phyloP scores from a whole-genome alignment of 75 land plant species.

The Sequoia sempervirens region DNA sequence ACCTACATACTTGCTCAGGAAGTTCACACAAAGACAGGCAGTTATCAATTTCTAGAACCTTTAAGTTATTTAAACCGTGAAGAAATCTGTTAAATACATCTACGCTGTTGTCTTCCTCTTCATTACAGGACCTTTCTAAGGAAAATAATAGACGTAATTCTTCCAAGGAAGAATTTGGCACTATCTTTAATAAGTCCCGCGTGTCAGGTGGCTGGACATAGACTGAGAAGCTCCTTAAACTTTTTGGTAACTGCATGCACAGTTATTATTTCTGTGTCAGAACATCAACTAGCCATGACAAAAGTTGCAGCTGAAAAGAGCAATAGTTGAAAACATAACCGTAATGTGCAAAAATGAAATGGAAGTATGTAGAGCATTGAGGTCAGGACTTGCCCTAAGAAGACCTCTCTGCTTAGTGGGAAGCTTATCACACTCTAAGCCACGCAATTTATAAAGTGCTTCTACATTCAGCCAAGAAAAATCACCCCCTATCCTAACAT shows the following conservation, averaged over 20 bases:
- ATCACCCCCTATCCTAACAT: background rate
- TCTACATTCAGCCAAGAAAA: background rate
- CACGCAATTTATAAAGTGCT: background rate
- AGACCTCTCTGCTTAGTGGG: background rate
- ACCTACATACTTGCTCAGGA: no score
- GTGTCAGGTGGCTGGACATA: accelerated
- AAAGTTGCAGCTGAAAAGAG: background rate
- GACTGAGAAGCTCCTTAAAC: background rate
- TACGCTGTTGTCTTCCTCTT: no score
- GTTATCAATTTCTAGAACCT: no score
- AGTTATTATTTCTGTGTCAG: background rate
- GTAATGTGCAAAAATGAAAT: background rate
- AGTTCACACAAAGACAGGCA: no score
- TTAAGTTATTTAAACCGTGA: no score
- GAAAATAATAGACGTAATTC: background rate
- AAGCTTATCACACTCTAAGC: background rate
- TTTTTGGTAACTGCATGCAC: background rate
- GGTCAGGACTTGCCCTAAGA: no score
- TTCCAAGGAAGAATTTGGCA: background rate
- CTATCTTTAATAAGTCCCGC: background rate
- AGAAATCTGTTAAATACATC: no score
- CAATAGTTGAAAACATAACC: no score
- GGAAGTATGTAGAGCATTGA: no score
- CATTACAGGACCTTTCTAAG: no score
- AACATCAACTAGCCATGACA: background rate